Conservation (phyloP, 495 filamentous ascomycete species). For the Margaritispora aquatica region DNA sequence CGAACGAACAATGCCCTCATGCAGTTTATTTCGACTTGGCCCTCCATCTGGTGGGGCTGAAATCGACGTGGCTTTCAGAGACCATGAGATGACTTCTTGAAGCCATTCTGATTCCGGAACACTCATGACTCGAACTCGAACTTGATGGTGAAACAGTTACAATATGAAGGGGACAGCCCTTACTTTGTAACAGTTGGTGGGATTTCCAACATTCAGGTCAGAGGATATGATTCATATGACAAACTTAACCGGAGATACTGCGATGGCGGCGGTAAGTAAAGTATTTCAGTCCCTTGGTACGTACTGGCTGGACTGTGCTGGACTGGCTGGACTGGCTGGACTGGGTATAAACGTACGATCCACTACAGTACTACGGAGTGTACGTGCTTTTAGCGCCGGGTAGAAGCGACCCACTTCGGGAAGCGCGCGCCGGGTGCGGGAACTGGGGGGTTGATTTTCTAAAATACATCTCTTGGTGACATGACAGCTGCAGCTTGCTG, state of each 20-base stretch:
- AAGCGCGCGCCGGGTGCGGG: background rate
- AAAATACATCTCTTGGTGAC: background rate
- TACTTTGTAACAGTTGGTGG: background rate
- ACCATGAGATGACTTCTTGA: slow-evolving; percentile 13
- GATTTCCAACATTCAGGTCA: background rate
- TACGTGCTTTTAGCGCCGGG: background rate
- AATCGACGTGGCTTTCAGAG: slow-evolving; percentile 7
- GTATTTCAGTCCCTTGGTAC: too few species aligned
- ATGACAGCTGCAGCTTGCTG: background rate
- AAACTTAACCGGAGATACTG: background rate
- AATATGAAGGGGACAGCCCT: background rate
- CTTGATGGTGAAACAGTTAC: background rate
- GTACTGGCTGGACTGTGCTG: too few species aligned
- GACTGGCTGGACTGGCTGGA: too few species aligned
- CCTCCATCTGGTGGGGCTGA: slow-evolving; percentile 1
- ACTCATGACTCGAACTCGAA: background rate
- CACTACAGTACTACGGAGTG: too few species aligned
- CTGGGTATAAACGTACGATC: too few species aligned
- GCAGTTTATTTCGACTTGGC: slow-evolving; percentile 12
- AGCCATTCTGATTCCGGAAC: slow-evolving; percentile 20
- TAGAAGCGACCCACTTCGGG: background rate
- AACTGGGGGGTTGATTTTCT: background rate
- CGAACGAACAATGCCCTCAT: slow-evolving; percentile 13
- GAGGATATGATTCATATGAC: too few species aligned
- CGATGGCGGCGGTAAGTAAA: background rate